Conservation (phyloP, 129 eudicot species). For the Saussurea involucrata region DNA sequence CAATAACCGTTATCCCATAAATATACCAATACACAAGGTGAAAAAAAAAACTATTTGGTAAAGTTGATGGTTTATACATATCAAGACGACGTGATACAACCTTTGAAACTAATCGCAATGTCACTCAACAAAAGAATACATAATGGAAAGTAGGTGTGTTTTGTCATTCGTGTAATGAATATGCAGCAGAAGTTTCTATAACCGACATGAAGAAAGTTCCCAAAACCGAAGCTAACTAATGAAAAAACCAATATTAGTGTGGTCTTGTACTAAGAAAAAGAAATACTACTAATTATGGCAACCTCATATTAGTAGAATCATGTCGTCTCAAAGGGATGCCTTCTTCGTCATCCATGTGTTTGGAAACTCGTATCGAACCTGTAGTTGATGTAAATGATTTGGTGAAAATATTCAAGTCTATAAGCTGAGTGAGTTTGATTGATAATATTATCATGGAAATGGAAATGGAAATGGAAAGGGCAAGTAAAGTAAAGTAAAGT, state of each 20-base stretch:
- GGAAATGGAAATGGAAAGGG: too few species aligned
- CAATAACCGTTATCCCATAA: not conserved
- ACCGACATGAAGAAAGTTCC: conserved; percentile 9
- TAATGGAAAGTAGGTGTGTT: not conserved
- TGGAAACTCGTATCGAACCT: conserved; percentile 55
- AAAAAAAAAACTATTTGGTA: not conserved
- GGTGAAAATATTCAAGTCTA: not conserved
- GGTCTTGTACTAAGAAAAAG: conserved; percentile 3
- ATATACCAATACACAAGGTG: not conserved
- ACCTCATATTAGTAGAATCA: conserved; percentile 50
- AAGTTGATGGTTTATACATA: not conserved
- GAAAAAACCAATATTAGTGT: not conserved
- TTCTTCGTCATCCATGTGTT: conserved; percentile 67
- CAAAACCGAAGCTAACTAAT: conserved; percentile 10
- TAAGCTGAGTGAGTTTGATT: not conserved
- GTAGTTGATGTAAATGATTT: not conserved
- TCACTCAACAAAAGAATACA: not conserved
- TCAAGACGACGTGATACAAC: not conserved
- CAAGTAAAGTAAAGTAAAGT: too few species aligned
- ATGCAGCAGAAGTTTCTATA: conserved; percentile 13
- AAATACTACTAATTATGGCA: conserved; percentile 22
- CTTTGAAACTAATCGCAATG: not conserved
- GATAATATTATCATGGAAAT: not conserved
- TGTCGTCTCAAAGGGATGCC: conserved; percentile 82
- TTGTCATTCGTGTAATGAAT: not conserved